These are phyloP conservation scores for Taxawa tesnikishii DNA, from an alignment of 2,329 filamentous ascomycete genomes.

Conservation along the genomic window DNA sequence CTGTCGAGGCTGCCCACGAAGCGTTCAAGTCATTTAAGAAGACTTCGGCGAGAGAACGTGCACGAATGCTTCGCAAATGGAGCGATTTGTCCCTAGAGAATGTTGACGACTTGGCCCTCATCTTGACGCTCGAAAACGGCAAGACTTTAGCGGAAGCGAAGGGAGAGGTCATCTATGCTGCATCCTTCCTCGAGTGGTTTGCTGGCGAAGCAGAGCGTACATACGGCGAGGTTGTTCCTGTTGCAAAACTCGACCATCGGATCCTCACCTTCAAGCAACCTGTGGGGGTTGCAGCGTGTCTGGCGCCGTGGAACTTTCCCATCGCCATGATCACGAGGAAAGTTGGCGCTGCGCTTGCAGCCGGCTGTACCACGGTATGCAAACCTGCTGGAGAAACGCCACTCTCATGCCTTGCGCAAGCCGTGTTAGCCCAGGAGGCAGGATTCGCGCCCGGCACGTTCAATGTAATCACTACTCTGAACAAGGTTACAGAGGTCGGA, in stretches of 20 bases:
- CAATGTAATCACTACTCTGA: constrained; percentile 14
- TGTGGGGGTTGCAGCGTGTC: constrained; percentile 14
- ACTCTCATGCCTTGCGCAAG: constrained; percentile 14
- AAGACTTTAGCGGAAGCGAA: constrained; percentile 18
- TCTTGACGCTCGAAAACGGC: constrained; percentile 21
- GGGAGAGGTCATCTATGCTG: constrained; percentile 18
- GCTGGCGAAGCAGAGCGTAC: constrained; percentile 14
- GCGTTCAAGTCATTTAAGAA: constrained; percentile 13
- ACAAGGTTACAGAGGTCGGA: constrained; percentile 12
- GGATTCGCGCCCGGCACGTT: constrained; percentile 16
- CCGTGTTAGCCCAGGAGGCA: constrained; percentile 15
- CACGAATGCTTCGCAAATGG: constrained; percentile 16
- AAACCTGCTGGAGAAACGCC: constrained; percentile 21
- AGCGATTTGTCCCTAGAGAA: constrained; percentile 16
- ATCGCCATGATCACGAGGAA: constrained; percentile 26
- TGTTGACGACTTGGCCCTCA: constrained; percentile 16
- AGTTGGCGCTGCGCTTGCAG: constrained; percentile 19
- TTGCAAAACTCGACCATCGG: neutral
- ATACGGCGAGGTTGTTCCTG: constrained; percentile 14
- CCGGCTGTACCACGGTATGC: constrained; percentile 19
- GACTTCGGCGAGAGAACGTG: constrained; percentile 12
- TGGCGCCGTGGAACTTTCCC: constrained; percentile 14
- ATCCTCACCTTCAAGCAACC: constrained; percentile 13
- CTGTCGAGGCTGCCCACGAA: constrained; percentile 11
- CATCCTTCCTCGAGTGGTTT: constrained; percentile 20